A percentile compares a stretch with the other conserved stretches of the same genome.
These are phyloP conservation scores for Neohortaea acidophila DNA, from an alignment of 495 filamentous ascomycete species.

Conservation along the genomic window DNA sequence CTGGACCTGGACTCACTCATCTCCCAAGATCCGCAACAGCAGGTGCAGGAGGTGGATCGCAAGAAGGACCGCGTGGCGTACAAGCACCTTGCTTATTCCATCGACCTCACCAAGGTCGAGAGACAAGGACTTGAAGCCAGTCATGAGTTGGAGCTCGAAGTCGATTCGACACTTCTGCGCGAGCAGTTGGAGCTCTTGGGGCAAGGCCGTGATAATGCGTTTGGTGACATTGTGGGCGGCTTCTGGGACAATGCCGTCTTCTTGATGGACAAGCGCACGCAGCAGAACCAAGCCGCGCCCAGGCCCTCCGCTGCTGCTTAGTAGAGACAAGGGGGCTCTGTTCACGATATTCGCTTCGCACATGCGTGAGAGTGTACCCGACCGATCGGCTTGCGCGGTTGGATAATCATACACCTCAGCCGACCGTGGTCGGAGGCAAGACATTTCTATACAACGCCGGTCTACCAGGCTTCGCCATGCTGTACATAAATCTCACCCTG, in stretches of 20 bases:
- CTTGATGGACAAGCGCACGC: too few species aligned
- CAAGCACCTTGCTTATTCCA: constrained; percentile 63
- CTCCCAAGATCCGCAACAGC: constrained; percentile 26
- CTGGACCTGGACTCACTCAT: constrained; percentile 26
- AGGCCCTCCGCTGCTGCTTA: too few species aligned
- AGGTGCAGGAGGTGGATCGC: constrained; percentile 37
- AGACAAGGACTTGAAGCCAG: constrained; percentile 39
- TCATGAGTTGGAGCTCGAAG: constrained; percentile 80
- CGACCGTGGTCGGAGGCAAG: too few species aligned
- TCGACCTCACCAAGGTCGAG: constrained; percentile 82
- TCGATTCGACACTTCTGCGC: constrained; percentile 49
- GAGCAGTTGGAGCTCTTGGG: constrained; percentile 51
- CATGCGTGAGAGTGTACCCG: too few species aligned
- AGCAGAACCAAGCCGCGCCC: too few species aligned
- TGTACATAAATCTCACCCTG: too few species aligned
- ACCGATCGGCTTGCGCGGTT: too few species aligned
- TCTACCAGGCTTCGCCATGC: too few species aligned
- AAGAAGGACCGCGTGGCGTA: constrained; percentile 85
- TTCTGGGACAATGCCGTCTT: constrained; percentile 65
- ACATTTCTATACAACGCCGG: too few species aligned
- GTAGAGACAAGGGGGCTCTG: too few species aligned
- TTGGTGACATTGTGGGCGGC: constrained; percentile 59
- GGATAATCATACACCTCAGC: too few species aligned
- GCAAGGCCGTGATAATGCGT: constrained; percentile 45
- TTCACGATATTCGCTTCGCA: too few species aligned